Evolutionary conservation across 371 early-diverging fungal species (phyloP), one percentile per base, ranked within the genome.

Genomic region (Mortierella sp.): DNA sequence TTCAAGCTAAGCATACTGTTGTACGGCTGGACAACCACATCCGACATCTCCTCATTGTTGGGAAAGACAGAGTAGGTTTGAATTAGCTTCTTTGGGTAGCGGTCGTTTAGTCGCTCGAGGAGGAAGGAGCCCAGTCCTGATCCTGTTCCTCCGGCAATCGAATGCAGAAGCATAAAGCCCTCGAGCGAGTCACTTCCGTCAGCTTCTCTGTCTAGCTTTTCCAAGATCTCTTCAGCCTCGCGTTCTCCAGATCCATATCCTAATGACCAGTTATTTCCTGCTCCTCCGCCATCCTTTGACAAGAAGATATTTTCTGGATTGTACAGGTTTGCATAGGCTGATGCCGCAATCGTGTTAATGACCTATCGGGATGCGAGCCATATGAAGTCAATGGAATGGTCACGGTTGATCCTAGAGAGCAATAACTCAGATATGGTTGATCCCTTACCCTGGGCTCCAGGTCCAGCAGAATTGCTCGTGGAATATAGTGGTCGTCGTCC

Each of bases 61-160:
- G 99, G 99, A 72, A 99, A 99, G n/a, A 99, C 99, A 0, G 99
- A 98, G 72, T 98, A 99, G 1, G 99, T 98, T 71, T 97, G 97
- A 54, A 99, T 89, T 50, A 99, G 82, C 80, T 99, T 99, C 72
- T 99, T 99, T 15, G 99, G 99, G 71, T 93, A 99, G 51, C 97
- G 87, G 78, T 99, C 99, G 70, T 93, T 93, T 44, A 98, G 83
- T 50, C 88, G 71, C 78, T 97, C 97, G 15, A 97, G 70, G 42
- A 98, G 54, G 64, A 92, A 96, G 4, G 96, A 96, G 0, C 98
- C 98, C 60, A 97, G 78, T 23, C 99, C 99, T 8, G 95, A 94
- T n/a, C 99, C 99, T 24, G 99, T 98, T 39, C 99, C 99, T 23
- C 99, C 99, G 15, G 98, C 97, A 52, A 97, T 93, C 42, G 96